Evolutionary conservation across 805 yeast genomes (phyloP), one percentile per base, ranked within the genome.

Genomic region (Myxozyma kluyveri): DNA sequence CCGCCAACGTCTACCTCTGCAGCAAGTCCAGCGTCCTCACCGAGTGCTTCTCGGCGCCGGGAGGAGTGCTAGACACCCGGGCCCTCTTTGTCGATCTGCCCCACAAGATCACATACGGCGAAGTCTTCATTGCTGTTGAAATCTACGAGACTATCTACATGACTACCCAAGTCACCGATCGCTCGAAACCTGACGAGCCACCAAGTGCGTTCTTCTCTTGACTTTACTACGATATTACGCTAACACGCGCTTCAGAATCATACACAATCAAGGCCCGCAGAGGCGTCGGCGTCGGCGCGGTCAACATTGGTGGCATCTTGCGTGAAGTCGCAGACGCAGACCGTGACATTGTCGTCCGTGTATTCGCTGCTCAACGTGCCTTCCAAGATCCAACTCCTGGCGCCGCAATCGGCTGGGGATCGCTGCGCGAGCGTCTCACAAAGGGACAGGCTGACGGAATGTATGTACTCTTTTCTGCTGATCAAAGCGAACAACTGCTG

Each of bases 201-300:
- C 21, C 19, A 18, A 17, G 10, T 37, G 9, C n/a, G 12, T 37
- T 14, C 9, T 14, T 26, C n/a, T 6, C 14, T 22, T 26, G 7
- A 21, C 7, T 23, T 5, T 22, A 19, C 21, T 22, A 10, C 1
- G 23, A 6, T 7, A 12, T 12, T 3, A 17, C 22, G 22, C 19
- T 24, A 14, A 32, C 21, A n/a, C 46, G 45, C 42, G 19, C 41
- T 47, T 12, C 33, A 41, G 43, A 47, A 31, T 38, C 48, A 14
- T 42, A 52, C 49, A 47, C 52, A 17, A 33, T 40, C 39, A 48
- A 60, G 31, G 56, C 84, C 43, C 81, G 86, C 63, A 82, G 83
- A 63, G 96, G 96, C 51, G 79, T 88, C 14, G 93, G 91, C 35
- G 90, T 89, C 2, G 96, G 96, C 67, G 93, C 85, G 14, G 79